Percentiles rank a stretch among this genome's conserved stretches.
These are phyloP conservation scores for Chenopodium album DNA, from an alignment of 148 eudicot species.

Conservation along the genomic window DNA sequence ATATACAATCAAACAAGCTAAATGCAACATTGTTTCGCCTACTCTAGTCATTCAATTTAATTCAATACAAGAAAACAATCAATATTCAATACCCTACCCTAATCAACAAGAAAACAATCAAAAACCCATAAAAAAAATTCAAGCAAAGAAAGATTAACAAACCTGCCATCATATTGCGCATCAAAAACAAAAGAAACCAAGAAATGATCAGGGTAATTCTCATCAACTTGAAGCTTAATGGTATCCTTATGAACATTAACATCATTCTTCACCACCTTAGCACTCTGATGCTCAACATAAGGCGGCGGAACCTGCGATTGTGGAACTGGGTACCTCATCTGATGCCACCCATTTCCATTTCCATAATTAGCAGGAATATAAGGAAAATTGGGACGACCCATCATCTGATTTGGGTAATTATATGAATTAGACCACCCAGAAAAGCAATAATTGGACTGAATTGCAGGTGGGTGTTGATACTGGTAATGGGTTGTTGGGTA, in stretches of 20 bases:
- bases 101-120: neutral
- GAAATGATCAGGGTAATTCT: conserved; percentile 42
- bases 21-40: neutral
- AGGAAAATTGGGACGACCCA: conserved; percentile 28
- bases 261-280: conserved; percentile 76
- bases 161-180: conserved; percentile 82
- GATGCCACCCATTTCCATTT: conserved; percentile 41
- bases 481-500: conserved; percentile 19
- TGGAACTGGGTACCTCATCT: conserved; percentile 29
- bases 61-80: neutral
- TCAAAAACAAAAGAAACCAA: conserved; percentile 76
- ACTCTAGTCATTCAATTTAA: neutral
- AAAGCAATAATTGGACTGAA: conserved; percentile 21
- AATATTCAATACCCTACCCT: neutral
- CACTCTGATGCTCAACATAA: conserved; percentile 66
- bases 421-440: conserved; percentile 23
- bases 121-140: neutral
- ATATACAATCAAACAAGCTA: neutral
- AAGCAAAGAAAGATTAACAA: neutral
- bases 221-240: conserved; percentile 53
- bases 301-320: conserved; percentile 32
- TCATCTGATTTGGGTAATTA: conserved; percentile 30
- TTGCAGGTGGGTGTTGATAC: conserved; percentile 21
- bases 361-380: conserved; percentile 25
- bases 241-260: conserved; percentile 82